These are phyloP conservation scores for Styphnolobium japonicum DNA, from an alignment of 306 rosid genomes.

Conservation along the genomic window DNA sequence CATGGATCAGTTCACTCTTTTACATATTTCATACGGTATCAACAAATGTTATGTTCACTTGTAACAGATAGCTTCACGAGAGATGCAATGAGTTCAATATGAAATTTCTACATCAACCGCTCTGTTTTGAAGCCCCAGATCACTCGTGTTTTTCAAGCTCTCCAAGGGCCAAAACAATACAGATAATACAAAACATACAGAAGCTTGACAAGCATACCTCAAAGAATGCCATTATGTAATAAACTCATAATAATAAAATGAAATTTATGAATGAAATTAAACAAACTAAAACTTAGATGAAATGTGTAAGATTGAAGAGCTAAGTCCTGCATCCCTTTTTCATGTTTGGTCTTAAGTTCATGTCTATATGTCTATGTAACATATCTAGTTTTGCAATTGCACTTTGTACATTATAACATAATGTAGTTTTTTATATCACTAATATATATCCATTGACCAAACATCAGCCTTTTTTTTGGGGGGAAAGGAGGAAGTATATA, in stretches of 20 bases:
- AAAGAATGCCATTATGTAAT: neutral
- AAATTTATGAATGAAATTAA: neutral
- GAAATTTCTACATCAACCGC: conserved; percentile 19
- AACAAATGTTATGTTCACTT: neutral
- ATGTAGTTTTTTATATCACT: neutral
- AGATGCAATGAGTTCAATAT: conserved; percentile 11
- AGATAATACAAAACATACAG: neutral
- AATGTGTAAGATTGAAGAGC: neutral
- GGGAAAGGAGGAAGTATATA: neutral
- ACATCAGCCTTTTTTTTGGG: neutral
- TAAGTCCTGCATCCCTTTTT: neutral
- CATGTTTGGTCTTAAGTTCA: neutral
- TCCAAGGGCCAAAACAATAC: neutral
- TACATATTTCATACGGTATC: conserved; percentile 9
- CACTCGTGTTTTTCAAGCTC: neutral
- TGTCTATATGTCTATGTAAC: neutral
- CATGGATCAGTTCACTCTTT: neutral
- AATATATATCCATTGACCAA: neutral
- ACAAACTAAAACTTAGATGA: neutral
- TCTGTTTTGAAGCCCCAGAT: neutral
- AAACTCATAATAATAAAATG: neutral
- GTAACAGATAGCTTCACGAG: neutral
- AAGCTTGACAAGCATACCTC: neutral
- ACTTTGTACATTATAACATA: neutral
- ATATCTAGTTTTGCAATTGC: neutral